Base-by-base conservation (phyloP, 495 filamentous ascomycete genomes). In the Aspergillus mulundensis region DNA sequence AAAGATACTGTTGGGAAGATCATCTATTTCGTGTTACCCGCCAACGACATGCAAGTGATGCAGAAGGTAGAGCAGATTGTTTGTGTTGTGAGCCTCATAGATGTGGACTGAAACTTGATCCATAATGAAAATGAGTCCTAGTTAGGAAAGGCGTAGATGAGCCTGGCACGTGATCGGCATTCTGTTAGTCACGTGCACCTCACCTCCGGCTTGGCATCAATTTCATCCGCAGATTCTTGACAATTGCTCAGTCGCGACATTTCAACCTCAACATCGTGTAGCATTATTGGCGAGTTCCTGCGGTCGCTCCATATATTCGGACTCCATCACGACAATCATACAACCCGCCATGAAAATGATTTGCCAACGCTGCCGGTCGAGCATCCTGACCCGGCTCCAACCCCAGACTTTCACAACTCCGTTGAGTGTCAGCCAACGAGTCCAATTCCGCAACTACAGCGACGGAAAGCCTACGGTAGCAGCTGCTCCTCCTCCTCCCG, bases 401-500 rank as follows among this genome's bases (percentile, higher is more conserved):
- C 63, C 68, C 53, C 66, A 67, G 38, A 56, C 65, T 24, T 48
- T 67, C 49, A 54, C 62, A 46, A 66, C 63, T 63, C 64, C 68
- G 62, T 63, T 61, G 63, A 56, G 47, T 8, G 61, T 61, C 19
- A 70, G 66, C 52, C 63, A 54, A 40, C 70, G 66, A 61, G 68
- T 36, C 62, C 78, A 70, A 57, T 66, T 65, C 53, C 70, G 70
- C 53, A 68, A 39, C 46, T 73, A 70, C 65, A 80, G 69, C 56
- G 71, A 69, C 47, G 68, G 40, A 58, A 79, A 51, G 54, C 77
- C 62, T 63, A 69, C 67, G 69, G 77, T 62, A 68, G 81, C 47
- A 70, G 78, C 61, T 69, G 71, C 61, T 60, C 75, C 69, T 66
- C 82, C 57, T 70, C 83, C 71, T 67, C 78, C 64, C 62, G 77